phyloP scores from a whole-genome alignment of 164 flowering plant species.

The Nelumbo lutea region DNA sequence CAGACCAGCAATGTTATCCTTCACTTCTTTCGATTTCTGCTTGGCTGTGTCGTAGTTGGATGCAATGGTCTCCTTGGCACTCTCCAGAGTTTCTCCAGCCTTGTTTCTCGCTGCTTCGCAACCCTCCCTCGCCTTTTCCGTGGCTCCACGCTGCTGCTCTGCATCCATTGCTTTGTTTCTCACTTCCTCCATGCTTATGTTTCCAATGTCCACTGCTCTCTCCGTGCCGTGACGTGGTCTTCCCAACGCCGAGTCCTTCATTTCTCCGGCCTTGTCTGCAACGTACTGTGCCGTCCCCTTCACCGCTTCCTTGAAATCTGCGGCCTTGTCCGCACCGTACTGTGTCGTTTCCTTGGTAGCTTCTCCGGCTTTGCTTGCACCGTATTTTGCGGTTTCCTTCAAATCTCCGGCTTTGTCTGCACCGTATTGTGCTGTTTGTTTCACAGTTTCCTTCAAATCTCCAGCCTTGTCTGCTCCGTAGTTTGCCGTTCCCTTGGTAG shows the following conservation, averaged over 20 bases:
- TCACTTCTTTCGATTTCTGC: slow-evolving; percentile 19
- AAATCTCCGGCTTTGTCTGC: background rate
- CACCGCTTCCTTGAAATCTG: no score
- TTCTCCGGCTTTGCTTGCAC: slow-evolving; percentile 7
- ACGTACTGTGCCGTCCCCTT: no score
- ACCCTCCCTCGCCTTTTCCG: slow-evolving; percentile 23
- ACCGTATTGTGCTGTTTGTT: background rate
- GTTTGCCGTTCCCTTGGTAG: slow-evolving; percentile 1
- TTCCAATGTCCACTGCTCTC: background rate
- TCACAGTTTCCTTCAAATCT: slow-evolving; percentile 1
- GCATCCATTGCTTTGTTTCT: background rate
- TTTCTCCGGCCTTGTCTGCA: no score
- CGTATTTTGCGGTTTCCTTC: background rate
- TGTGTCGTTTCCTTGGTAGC: slow-evolving; percentile 8
- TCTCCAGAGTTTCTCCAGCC: slow-evolving; percentile 31
- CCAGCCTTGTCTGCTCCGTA: slow-evolving; percentile 2
- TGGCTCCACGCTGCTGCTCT: slow-evolving; percentile 10
- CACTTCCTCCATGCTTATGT: background rate
- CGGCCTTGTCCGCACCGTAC: slow-evolving; percentile 11
- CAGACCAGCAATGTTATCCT: slow-evolving; percentile 14
- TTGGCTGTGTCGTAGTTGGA: slow-evolving; percentile 26
- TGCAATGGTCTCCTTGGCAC: slow-evolving; percentile 24
- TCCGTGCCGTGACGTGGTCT: background rate
- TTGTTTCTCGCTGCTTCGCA: slow-evolving; percentile 28
- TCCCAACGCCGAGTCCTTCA: no score